Percentiles rank a stretch among this genome's conserved stretches.
phyloP scores from a whole-genome alignment of 805 yeast species.

The Metschnikowia lunata region DNA sequence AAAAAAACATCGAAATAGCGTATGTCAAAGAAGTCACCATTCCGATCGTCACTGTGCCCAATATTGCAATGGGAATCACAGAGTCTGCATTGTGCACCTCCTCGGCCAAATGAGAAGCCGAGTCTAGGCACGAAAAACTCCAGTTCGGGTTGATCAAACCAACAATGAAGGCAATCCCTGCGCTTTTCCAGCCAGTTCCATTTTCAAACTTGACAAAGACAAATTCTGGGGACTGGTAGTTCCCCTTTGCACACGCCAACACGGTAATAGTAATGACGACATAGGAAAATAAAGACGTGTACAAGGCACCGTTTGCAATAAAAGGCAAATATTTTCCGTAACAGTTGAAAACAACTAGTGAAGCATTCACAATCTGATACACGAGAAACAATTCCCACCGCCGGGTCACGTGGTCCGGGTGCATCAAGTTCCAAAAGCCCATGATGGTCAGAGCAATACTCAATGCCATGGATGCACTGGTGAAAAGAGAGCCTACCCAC shows the following conservation, averaged over 20 bases:
- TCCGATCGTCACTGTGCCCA: conserved; percentile 40
- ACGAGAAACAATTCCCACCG: conserved; percentile 36
- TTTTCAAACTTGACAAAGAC: conserved; percentile 21
- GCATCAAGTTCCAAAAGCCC: conserved; percentile 35
- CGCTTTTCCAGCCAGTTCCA: conserved; percentile 21
- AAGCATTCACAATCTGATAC: conserved; percentile 32
- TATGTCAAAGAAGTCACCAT: conserved; percentile 37
- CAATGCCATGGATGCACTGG: conserved; percentile 37
- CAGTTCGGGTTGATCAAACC: conserved; percentile 23
- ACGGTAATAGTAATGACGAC: conserved; percentile 34
- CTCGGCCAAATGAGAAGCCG: conserved; percentile 41
- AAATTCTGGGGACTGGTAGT: conserved; percentile 32
- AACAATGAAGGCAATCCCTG: conserved; percentile 20
- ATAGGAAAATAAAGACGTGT: conserved; percentile 32
- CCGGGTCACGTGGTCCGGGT: conserved; percentile 30
- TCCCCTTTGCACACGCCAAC: conserved; percentile 34
- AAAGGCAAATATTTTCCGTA: conserved; percentile 34
- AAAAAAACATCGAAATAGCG: conserved; percentile 39
- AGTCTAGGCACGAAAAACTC: conserved; percentile 36
- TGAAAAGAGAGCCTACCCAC: conserved; percentile 42
- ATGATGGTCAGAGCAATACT: conserved; percentile 32
- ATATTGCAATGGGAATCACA: conserved; percentile 36
- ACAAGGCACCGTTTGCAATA: conserved; percentile 33
- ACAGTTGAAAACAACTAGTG: conserved; percentile 32
- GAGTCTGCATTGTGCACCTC: conserved; percentile 36